phyloP scores from a whole-genome alignment of 2,329 filamentous ascomycete genomes.

The Seiridium cupressi region DNA sequence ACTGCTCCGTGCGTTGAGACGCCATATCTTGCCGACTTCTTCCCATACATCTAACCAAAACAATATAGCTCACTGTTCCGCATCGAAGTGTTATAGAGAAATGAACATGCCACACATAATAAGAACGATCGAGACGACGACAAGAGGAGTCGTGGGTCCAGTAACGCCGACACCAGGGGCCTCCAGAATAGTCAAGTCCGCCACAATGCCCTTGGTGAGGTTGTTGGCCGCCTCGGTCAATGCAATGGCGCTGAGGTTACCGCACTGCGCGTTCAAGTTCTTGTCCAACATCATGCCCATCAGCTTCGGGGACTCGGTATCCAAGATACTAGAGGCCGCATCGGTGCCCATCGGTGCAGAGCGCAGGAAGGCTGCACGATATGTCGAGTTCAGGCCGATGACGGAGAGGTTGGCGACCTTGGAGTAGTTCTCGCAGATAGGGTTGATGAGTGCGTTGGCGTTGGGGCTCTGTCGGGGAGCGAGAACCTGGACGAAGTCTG shows the following conservation, averaged over 20 bases:
- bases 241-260: constrained; percentile 43
- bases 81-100: constrained; percentile 12
- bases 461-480: constrained; percentile 4
- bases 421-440: constrained; percentile 39
- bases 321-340: constrained; percentile 36
- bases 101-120: constrained; percentile 21
- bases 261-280: constrained; percentile 40
- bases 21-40: too few relatives aligned
- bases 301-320: constrained; percentile 35
- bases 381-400: constrained; percentile 42
- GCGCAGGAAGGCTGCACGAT: constrained; percentile 43
- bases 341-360: constrained; percentile 40
- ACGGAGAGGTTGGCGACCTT: constrained; percentile 44
- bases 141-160: constrained; percentile 15
- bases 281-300: constrained; percentile 35
- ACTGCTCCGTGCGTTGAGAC: too few relatives aligned
- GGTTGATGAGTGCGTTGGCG: neutral
- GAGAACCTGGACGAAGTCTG: neutral
- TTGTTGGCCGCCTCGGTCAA: constrained; percentile 40
- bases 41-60: too few relatives aligned
- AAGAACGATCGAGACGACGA: constrained; percentile 19
- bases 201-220: constrained; percentile 40
- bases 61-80: too few relatives aligned
- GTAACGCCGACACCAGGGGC: constrained; percentile 16
- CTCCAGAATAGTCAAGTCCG: constrained; percentile 31